phyloP scores from a whole-genome alignment of 2,329 filamentous ascomycete species.

The Venturia pyrina region DNA sequence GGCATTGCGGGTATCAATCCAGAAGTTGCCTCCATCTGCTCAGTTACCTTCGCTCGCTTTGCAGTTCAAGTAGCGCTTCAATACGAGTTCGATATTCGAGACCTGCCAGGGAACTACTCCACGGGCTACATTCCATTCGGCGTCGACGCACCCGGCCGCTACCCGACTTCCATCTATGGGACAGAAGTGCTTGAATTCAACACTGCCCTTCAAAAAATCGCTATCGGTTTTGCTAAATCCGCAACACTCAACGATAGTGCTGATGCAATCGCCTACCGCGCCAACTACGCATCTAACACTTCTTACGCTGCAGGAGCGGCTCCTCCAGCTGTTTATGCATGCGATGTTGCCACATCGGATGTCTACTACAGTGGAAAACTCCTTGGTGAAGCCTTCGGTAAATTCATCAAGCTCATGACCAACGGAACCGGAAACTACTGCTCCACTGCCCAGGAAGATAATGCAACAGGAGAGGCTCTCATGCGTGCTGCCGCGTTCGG shows the following conservation, averaged over 20 bases:
- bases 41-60: constrained; percentile 58
- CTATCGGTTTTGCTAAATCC: constrained; percentile 24
- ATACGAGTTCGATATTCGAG: constrained; percentile 63
- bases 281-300: constrained; percentile 21
- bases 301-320: constrained; percentile 20
- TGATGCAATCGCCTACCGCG: constrained; percentile 27
- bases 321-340: constrained; percentile 21
- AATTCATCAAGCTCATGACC: constrained; percentile 23
- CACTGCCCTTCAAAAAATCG: constrained; percentile 25
- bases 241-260: constrained; percentile 28
- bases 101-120: constrained; percentile 53
- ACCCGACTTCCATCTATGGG: constrained; percentile 29
- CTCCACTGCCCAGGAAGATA: constrained; percentile 27
- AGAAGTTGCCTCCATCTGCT: constrained; percentile 52
- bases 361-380: constrained; percentile 22
- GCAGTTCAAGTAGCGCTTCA: constrained; percentile 66
- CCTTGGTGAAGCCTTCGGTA: constrained; percentile 21
- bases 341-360: constrained; percentile 24
- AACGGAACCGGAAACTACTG: constrained; percentile 28
- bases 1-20: constrained; percentile 71
- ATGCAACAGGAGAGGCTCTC: constrained; percentile 25
- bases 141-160: constrained; percentile 37
- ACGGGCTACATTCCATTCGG: constrained; percentile 63
- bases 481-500: constrained; percentile 20
- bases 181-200: constrained; percentile 35